Evolutionary conservation across 805 yeast species (phyloP), one percentile per base, ranked within the genome.

Genomic region (Komagataella kurtzmanii): DNA sequence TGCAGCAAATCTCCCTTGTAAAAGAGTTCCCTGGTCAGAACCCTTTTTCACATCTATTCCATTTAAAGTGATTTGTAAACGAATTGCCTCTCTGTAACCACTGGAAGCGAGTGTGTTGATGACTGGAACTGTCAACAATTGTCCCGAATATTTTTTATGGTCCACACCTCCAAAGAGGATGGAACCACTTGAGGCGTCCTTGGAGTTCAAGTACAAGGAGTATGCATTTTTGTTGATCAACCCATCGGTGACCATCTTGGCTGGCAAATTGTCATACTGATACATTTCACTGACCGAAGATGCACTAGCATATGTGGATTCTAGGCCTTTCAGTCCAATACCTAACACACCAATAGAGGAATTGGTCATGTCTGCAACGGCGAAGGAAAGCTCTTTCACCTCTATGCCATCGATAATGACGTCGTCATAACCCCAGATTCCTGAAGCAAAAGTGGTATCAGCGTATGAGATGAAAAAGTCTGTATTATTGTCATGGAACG

Each of bases 151-250:
- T 64, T 83, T 83, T 44, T 77, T 72, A 54, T 74, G 76, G 59
- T 85, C 91, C 24, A 81, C 74, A 30, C 83, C 93, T 49, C 93
- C 91, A 68, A 85, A 85, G 49, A 85, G 62, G 18, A 85, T 69
- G n/a, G 72, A 65, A 5, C 88, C 90, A 1, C 68, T 54, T 3
- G 58, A 48, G 0, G 77, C 66, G 43, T 65, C 64, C 18, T 61
- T 57, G 3, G 66, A 65, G 57, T 80, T 75, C 63, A 86, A 70
- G 58, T 70, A 84, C 52, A 86, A 67, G 0, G 91, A 84, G 62
- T 83, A 86, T 1, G 77, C 77, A 45, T 72, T 70, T 49, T 74
- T 72, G 47, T 72, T 59, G 54, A 80, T 84, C 46, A 76, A 59
- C 0, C 89, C 90, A 51, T 76, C 75, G 36, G 68, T 61, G 50